Evolutionary conservation across 2,329 filamentous ascomycete genomes (phyloP).

Genomic region (Fusarium begoniae): DNA sequence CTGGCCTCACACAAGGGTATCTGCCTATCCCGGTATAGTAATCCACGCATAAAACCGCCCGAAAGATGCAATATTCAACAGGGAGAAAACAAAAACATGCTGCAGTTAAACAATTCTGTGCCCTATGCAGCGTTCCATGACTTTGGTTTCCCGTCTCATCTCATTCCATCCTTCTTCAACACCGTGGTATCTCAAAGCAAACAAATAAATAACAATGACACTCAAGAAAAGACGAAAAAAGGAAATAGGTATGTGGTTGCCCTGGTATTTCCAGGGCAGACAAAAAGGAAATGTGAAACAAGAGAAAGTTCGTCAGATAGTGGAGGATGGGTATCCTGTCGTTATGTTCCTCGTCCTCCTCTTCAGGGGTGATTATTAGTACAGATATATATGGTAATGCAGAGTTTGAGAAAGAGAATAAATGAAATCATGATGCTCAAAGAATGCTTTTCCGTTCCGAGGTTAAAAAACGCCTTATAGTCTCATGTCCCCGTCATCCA

Average conservation of each 20-base stretch:
- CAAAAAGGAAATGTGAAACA: conserved; percentile 17
- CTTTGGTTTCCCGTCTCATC: conserved; percentile 25
- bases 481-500: conserved; percentile 43
- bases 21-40: conserved; percentile 34
- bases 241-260: conserved; percentile 17
- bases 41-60: conserved; percentile 19
- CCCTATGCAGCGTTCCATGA: conserved; percentile 9
- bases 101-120: conserved; percentile 19
- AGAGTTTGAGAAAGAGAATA: conserved; percentile 10
- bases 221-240: conserved; percentile 3
- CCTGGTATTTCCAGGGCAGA: conserved; percentile 11
- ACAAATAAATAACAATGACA: conserved; percentile 23
- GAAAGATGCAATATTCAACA: conserved; percentile 34
- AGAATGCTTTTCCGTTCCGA: conserved; percentile 31
- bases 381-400: conserved; percentile 33
- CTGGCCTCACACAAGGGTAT: conserved; percentile 30
- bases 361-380: conserved; percentile 39
- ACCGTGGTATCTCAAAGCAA: conserved; percentile 44
- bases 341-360: conserved; percentile 38
- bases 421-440: conserved; percentile 32
- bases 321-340: conserved; percentile 39
- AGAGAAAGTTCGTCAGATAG: conserved; percentile 34
- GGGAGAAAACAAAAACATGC: conserved; percentile 17
- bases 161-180: conserved; percentile 37
- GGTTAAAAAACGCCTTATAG: conserved; percentile 33